Evolutionary conservation across 2,329 filamentous ascomycete genomes (phyloP).

Genomic region (Amylocarpus encephaloides): DNA sequence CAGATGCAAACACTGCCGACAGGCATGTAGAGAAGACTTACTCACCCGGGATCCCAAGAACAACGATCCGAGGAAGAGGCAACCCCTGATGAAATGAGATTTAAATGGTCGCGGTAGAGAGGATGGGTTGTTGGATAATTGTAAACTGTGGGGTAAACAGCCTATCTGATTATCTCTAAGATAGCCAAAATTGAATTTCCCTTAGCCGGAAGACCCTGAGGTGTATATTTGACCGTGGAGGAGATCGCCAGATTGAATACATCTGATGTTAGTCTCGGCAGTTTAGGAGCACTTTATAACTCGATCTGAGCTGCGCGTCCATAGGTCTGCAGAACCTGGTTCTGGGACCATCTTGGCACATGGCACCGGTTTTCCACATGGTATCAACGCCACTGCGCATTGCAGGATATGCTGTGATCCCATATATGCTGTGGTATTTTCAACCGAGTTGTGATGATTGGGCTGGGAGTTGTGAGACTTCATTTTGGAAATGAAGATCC

Average conservation of each 20-base stretch:
- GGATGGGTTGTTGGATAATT: constrained; percentile 4
- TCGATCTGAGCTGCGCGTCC: background rate
- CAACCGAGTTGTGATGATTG: background rate
- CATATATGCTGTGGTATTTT: background rate
- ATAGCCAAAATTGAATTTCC: constrained; percentile 5
- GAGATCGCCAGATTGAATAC: constrained; percentile 4
- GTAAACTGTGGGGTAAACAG: constrained; percentile 4
- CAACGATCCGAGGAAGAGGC: background rate
- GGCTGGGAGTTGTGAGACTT: background rate
- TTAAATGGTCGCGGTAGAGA: constrained; percentile 1
- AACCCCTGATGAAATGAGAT: background rate
- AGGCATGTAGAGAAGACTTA: background rate
- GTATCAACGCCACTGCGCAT: background rate
- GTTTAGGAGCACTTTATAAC: background rate
- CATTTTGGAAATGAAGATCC: constrained; percentile 4
- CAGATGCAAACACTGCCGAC: constrained; percentile 4
- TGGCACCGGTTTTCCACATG: background rate
- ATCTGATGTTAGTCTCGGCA: constrained; percentile 1
- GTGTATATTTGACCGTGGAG: background rate
- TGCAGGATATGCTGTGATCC: background rate
- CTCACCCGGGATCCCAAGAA: no score
- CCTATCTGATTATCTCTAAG: constrained; percentile 2
- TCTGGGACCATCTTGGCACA: constrained; percentile 1
- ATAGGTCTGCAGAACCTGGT: background rate
- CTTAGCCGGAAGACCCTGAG: constrained; percentile 3